A percentile compares a stretch with the other conserved stretches of the same genome.
phyloP scores from a whole-genome alignment of 768 basidiomycete genomes.

The Serendipita sp. region DNA sequence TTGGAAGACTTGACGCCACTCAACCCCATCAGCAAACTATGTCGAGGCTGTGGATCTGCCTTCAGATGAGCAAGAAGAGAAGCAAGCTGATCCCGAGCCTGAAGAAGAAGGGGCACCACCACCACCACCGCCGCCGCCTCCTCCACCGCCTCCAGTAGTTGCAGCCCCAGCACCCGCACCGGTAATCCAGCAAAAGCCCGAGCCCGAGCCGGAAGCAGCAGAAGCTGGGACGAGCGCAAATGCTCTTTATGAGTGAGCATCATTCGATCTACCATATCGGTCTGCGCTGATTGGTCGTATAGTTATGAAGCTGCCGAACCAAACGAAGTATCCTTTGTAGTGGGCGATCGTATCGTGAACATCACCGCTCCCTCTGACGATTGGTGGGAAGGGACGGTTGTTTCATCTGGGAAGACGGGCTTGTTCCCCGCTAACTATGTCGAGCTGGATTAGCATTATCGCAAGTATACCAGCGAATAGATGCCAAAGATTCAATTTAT shows the following conservation, averaged over 20 bases:
- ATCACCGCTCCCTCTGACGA: constrained; percentile 62
- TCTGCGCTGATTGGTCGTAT: constrained; percentile 9
- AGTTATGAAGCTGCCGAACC: constrained; percentile 87
- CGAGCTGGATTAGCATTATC: constrained; percentile 12
- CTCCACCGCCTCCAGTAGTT: constrained; percentile 29
- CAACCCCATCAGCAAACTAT: constrained; percentile 52
- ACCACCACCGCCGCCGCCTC: constrained; percentile 31
- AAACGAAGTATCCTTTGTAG: constrained; percentile 75
- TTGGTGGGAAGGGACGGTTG: constrained; percentile 68
- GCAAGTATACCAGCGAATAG: too few species aligned
- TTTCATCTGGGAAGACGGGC: constrained; percentile 35
- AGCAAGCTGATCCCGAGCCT: neutral
- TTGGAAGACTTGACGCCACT: neutral
- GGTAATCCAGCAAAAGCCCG: constrained; percentile 27
- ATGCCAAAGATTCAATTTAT: too few species aligned
- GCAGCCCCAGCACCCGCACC: constrained; percentile 25
- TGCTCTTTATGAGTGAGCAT: constrained; percentile 54
- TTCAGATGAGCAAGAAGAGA: neutral
- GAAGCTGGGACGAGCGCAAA: constrained; percentile 47
- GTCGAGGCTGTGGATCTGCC: constrained; percentile 52
- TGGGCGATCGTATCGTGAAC: constrained; percentile 63
- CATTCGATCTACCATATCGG: neutral
- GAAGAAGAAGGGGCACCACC: constrained; percentile 22
- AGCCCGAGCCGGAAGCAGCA: constrained; percentile 23
- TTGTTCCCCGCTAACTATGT: constrained; percentile 39